These are phyloP conservation scores for Candida maesae DNA, from an alignment of 805 yeast genomes.

Conservation along the genomic window DNA sequence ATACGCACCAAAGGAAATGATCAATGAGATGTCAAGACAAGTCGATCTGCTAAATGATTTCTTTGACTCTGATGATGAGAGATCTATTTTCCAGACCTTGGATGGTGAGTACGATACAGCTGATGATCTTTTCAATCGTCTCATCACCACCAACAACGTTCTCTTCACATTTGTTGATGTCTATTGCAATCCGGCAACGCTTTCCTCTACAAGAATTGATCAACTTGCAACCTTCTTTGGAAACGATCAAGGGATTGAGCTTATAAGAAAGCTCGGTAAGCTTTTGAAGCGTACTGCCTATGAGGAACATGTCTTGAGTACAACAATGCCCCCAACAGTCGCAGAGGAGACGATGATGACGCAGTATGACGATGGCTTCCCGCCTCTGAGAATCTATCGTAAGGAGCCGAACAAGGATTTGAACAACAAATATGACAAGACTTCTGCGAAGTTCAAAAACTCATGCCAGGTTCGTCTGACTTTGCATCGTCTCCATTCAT, in stretches of 20 bases:
- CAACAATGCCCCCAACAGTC: constrained; percentile 43
- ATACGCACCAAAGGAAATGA: constrained; percentile 38
- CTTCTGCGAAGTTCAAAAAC: constrained; percentile 60
- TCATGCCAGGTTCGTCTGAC: constrained; percentile 52
- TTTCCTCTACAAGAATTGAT: constrained; percentile 35
- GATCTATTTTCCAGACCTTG: constrained; percentile 27
- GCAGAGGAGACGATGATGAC: constrained; percentile 40
- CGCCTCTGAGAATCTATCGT: constrained; percentile 40
- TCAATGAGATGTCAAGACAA: constrained; percentile 31
- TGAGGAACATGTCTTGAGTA: constrained; percentile 55
- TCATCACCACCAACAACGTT: constrained; percentile 37
- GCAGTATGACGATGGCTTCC: constrained; percentile 31
- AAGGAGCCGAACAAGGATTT: constrained; percentile 35
- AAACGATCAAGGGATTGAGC: constrained; percentile 35
- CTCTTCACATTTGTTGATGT: constrained; percentile 53
- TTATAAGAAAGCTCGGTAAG: constrained; percentile 39
- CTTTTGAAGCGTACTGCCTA: constrained; percentile 48
- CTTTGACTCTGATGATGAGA: constrained; percentile 17
- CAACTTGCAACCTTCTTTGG: constrained; percentile 40
- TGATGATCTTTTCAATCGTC: constrained; percentile 27
- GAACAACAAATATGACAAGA: constrained; percentile 36
- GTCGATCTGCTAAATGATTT: constrained; percentile 31
- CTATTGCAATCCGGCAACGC: constrained; percentile 48
- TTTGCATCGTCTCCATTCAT: constrained; percentile 44
- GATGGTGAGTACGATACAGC: constrained; percentile 17